Evolutionary conservation across 1,139 yeast species (phyloP).

Genomic region (Scheffersomyces parashehatae): DNA sequence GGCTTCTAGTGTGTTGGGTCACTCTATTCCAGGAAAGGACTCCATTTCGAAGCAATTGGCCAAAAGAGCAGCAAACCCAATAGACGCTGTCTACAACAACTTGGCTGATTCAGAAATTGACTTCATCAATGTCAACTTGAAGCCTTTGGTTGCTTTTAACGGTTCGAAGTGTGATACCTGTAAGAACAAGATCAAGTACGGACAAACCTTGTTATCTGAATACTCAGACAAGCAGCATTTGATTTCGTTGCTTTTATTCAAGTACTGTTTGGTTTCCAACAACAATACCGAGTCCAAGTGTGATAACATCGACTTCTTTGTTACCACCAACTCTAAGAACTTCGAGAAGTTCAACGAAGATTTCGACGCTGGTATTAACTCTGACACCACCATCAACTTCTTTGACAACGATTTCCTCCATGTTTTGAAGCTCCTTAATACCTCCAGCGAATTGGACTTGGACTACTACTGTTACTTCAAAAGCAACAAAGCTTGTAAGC

Average conservation of each 20-base stretch:
- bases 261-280: slow-evolving; percentile 34
- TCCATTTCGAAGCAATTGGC: slow-evolving; percentile 17
- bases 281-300: slow-evolving; percentile 34
- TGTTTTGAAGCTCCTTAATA: slow-evolving; percentile 35
- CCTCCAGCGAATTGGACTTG: slow-evolving; percentile 37
- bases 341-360: slow-evolving; percentile 15
- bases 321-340: slow-evolving; percentile 33
- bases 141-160: slow-evolving; percentile 25
- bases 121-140: slow-evolving; percentile 30
- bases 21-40: slow-evolving; percentile 19
- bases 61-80: slow-evolving; percentile 15
- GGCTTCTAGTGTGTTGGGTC: slow-evolving; percentile 10
- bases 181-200: slow-evolving; percentile 36
- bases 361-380: slow-evolving; percentile 25
- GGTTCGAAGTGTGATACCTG: slow-evolving; percentile 38
- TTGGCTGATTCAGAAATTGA: slow-evolving; percentile 31
- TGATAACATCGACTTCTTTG: slow-evolving; percentile 38
- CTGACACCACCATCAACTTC: slow-evolving; percentile 31
- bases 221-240: slow-evolving; percentile 39
- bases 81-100: slow-evolving; percentile 26
- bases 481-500: slow-evolving; percentile 22
- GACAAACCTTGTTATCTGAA: slow-evolving; percentile 25
- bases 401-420: slow-evolving; percentile 43
- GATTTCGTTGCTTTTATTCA: slow-evolving; percentile 36
- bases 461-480: slow-evolving; percentile 37